Conservation (phyloP, 2,329 filamentous ascomycete genomes). For the Sporothrix schenckii region DNA sequence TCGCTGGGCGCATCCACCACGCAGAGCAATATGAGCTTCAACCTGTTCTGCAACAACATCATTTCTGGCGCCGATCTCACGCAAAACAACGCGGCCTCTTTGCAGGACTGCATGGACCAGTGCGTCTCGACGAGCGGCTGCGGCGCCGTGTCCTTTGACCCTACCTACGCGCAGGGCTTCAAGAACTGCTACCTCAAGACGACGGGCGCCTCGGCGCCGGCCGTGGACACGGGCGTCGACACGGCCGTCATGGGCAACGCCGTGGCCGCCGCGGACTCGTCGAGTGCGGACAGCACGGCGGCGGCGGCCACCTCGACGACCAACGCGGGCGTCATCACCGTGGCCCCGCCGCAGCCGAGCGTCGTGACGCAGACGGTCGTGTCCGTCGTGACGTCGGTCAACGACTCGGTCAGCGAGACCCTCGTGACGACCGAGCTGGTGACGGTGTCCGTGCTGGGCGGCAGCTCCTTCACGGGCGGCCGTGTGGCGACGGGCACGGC, state of each 20-base stretch:
- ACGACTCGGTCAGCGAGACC: conserved; percentile 16
- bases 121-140: conserved; percentile 39
- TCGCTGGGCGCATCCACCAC: conserved; percentile 35
- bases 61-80: conserved; percentile 40
- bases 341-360: conserved; percentile 22
- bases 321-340: conserved; percentile 12
- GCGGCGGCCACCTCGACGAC: not conserved
- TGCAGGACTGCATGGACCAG: conserved; percentile 41
- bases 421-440: conserved; percentile 34
- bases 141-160: conserved; percentile 40
- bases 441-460: conserved; percentile 29
- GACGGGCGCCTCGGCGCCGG: not conserved
- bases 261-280: conserved; percentile 11
- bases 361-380: conserved; percentile 28
- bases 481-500: not conserved
- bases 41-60: conserved; percentile 38
- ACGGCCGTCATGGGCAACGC: conserved; percentile 29
- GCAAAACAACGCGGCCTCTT: conserved; percentile 40
- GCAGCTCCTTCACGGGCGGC: not conserved
- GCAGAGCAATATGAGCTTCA: conserved; percentile 8
- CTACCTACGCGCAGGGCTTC: conserved; percentile 39
- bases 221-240: conserved; percentile 29
- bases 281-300: not conserved
- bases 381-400: conserved; percentile 27
- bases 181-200: conserved; percentile 44